phyloP scores from a whole-genome alignment of 148 eudicot genomes.

The Heliamphora exappendiculata region DNA sequence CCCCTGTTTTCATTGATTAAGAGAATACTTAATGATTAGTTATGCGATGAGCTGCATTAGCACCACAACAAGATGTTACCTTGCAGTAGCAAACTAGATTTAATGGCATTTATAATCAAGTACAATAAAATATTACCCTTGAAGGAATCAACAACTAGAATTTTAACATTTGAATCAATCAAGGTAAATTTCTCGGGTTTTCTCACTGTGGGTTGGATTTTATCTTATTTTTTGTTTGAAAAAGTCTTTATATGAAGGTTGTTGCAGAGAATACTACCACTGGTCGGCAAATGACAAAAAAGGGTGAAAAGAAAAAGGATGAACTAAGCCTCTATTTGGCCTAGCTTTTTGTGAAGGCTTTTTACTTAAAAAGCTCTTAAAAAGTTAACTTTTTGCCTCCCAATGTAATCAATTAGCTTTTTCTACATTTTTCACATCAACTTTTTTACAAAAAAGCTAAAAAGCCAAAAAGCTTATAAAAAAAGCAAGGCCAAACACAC shows the following conservation, averaged over 20 bases:
- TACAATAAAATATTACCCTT: neutral
- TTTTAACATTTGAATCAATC: neutral
- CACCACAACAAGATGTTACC: neutral
- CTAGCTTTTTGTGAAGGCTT: too few relatives aligned
- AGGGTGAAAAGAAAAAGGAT: neutral
- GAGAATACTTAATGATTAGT: neutral
- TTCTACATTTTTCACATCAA: too few relatives aligned
- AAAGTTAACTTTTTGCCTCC: too few relatives aligned
- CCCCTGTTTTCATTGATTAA: slow-evolving; percentile 51
- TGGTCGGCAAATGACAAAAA: neutral
- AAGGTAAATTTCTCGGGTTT: neutral
- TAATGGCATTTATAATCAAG: neutral
- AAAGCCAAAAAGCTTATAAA: too few relatives aligned
- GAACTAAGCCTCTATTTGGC: too few relatives aligned
- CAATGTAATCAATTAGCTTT: too few relatives aligned
- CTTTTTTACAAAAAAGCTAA: too few relatives aligned
- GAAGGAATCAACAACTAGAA: neutral
- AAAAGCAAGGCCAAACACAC: too few relatives aligned
- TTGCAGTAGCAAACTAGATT: neutral
- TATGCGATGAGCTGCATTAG: neutral
- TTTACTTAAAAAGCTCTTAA: too few relatives aligned
- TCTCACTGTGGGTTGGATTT: neutral
- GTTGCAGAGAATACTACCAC: neutral
- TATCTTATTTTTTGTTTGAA: too few relatives aligned
- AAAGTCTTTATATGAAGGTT: neutral